A percentile compares a stretch with the other conserved stretches of the same genome.
phyloP scores from a whole-genome alignment of 2,329 filamentous ascomycete species.

The Colletotrichum horii region DNA sequence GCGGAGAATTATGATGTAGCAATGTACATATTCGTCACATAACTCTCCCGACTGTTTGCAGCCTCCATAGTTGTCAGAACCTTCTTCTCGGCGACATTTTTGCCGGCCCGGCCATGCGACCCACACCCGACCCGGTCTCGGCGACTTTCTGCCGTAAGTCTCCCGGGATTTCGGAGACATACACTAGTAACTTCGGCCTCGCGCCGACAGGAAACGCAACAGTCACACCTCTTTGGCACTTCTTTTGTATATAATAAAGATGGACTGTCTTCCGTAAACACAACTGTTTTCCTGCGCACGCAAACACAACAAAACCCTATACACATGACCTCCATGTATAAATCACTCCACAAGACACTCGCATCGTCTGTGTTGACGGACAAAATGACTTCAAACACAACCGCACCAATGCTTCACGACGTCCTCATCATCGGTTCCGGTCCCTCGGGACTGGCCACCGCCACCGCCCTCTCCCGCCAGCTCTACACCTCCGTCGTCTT shows the following conservation, averaged over 20 bases:
- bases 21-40: not conserved
- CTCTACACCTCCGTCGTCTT: slow-evolving; percentile 52
- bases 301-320: not conserved
- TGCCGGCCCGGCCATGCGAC: not conserved
- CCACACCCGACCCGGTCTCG: not conserved
- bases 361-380: not conserved
- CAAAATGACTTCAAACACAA: not conserved
- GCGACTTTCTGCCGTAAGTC: slow-evolving; percentile 3
- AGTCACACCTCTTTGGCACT: not conserved
- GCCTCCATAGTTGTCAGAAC: not conserved
- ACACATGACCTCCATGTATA: not conserved
- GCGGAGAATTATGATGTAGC: not conserved
- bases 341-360: not conserved
- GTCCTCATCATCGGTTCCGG: slow-evolving; percentile 59
- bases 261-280: accelerated
- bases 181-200: not conserved
- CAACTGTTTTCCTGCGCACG: not conserved
- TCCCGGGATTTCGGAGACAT: not conserved
- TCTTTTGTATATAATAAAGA: not conserved
- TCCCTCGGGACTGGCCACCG: slow-evolving; percentile 53
- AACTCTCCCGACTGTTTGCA: not conserved
- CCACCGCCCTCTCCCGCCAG: slow-evolving; percentile 54
- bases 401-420: slow-evolving; percentile 41
- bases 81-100: not conserved
- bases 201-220: not conserved